Evolutionary conservation across 306 rosid species (phyloP), one percentile per base, ranked within the genome.

Genomic region (Vicia villosa): DNA sequence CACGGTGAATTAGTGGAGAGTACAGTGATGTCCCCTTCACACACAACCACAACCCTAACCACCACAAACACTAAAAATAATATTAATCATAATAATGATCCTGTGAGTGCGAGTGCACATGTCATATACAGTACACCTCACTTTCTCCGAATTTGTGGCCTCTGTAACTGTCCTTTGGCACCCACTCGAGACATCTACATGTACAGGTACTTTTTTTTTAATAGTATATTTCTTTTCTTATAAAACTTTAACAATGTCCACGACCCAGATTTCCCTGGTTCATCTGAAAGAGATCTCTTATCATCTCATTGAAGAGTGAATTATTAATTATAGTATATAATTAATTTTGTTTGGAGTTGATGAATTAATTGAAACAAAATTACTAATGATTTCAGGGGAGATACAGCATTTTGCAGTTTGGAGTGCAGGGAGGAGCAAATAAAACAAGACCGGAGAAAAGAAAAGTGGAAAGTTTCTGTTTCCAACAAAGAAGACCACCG

Each of bases 391-490:
- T 70, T 34, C 83, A 93, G 98, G 87, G 98, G 98, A 47, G 98
- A 93, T 69, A 74, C 90, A 0, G 98, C 97, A 14, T 93, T 93
- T 83, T 93, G 98, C 77, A 93, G 97, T 75, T 77, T 73, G 46
- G 98, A 93, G 79, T 93, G 98, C 63, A 86, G 98, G 72, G 94
- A 88, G 86, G 36, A 79, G 69, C 91, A 83, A 76, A 93, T 93
- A 72, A 84, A 82, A 70, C 78, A 83, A 55, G 98, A 90, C 15
- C 80, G 79, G 78, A 79, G 80, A 56, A 76, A 67, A 63, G 90
- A 87, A 17, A 83, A 86, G 80, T 68, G 67, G 63, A 81, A 54
- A 46, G 47, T 17, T 21, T n/a, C 60, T 12, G 10, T 61, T 3
- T 52, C 89, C 12, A 76, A 63, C 34, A 80, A 68, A 37, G 78